Base-by-base conservation (phyloP, 108 stramenopile species). In the Heterococcus sp. region DNA sequence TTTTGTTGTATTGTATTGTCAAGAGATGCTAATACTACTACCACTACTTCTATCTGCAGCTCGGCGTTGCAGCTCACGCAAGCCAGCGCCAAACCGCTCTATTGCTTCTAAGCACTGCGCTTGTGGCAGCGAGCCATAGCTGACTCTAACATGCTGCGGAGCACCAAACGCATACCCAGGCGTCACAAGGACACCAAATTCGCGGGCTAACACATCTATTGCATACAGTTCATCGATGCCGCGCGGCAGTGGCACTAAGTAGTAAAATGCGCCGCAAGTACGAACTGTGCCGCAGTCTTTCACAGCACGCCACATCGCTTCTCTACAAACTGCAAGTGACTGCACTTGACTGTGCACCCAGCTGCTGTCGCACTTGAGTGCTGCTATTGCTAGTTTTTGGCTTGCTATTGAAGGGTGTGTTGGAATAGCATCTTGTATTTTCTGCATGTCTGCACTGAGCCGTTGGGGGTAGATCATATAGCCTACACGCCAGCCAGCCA, bases 401-500 rank as follows among this genome's bases (percentile, higher is more conserved):
- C 92, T 90, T 21, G 92, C 88, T 2, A 92, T 87, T 38, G 93
- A 87, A 35, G 94, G 91, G 80, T 91, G 92, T 76, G 94, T 96
- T 30, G 95, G 93, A 8, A 96, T 89, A 1, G 95, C 95, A 77
- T 96, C 95, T 70, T 92, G 91, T 2, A 90, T 83, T 66, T 92
- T 92, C 29, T 90, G 87, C 87, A 93, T 86, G 71, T 90, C 67
- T 37, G 88, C 78, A 27, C 88, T 86, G 28, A 91, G 87, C 37
- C 68, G 37, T 0, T 77, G 76, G 2, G 90, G 90, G 74, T 71
- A 92, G 80, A 89, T 90, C 8, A 94, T 37, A 70, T 95, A 95
- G 27, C 95, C 96, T 11, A 94, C 93, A 1, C 96, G 90, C 88
- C 93, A 97, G 36, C 96, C 96, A 4, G 94, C 93, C 86, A 97